A percentile compares a stretch with the other conserved stretches of the same genome.
Conservation (phyloP, 768 basidiomycete genomes). For the Lentinula lateritia region DNA sequence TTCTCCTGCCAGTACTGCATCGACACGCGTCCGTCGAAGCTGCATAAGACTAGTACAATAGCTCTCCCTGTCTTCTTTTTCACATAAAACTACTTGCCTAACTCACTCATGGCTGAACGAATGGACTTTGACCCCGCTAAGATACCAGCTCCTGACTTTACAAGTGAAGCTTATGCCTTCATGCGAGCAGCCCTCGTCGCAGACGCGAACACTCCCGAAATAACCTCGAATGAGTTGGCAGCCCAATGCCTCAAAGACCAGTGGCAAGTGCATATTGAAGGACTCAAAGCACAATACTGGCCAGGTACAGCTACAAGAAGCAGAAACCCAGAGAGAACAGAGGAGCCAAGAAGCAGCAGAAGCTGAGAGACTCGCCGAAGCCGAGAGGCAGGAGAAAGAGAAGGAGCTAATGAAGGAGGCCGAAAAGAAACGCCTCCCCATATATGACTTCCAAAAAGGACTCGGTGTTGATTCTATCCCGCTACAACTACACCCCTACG, state of each 20-base stretch:
- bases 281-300: background rate
- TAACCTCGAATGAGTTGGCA: slow-evolving; percentile 11
- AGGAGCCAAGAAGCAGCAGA: background rate
- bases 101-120: background rate
- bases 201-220: background rate
- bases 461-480: background rate
- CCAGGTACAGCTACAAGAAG: background rate
- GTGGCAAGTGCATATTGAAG: background rate
- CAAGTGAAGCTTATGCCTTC: background rate
- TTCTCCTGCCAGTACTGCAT: background rate
- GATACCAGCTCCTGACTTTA: background rate
- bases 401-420: slow-evolving; percentile 16
- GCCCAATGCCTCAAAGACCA: background rate
- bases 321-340: no score
- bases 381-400: slow-evolving; percentile 21
- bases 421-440: slow-evolving; percentile 7
- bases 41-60: no score
- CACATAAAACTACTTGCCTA: no score
- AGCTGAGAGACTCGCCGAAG: no score
- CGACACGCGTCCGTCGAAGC: background rate
- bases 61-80: no score
- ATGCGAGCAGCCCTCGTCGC: background rate
- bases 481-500: background rate
- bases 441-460: background rate
- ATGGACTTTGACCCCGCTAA: background rate